Evolutionary conservation across 306 rosid species (phyloP).

Genomic region (Acacia melanoxylon): DNA sequence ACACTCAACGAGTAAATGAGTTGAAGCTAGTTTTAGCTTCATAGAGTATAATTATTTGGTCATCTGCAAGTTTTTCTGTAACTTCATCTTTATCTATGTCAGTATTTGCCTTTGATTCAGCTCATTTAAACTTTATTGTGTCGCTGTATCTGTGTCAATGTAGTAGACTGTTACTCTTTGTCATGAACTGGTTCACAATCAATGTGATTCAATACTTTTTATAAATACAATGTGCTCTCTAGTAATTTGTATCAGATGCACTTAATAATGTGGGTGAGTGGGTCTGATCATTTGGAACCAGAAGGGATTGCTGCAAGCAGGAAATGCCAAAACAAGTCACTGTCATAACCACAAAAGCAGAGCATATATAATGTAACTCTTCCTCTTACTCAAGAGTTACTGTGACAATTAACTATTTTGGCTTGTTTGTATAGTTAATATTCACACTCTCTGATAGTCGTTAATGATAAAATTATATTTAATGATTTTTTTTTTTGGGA

Average conservation of each 20-base stretch:
- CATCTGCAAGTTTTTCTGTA: not conserved
- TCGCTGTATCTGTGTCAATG: not conserved
- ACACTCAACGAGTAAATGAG: not conserved
- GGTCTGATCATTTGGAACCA: not conserved
- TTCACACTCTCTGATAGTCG: not conserved
- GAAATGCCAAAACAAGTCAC: not conserved
- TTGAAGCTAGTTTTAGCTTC: not conserved
- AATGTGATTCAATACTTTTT: not conserved
- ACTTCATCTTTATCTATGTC: not conserved
- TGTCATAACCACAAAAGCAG: not conserved
- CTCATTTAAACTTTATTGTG: not conserved
- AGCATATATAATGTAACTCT: not conserved
- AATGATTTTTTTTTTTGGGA: no score
- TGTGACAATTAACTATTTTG: not conserved
- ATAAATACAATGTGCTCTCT: not conserved
- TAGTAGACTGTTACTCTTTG: not conserved
- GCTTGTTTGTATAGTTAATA: no score
- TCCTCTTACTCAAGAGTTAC: not conserved
- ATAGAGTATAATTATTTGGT: not conserved
- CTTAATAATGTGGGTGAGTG: not conserved
- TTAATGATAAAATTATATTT: no score
- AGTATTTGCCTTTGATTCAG: not conserved
- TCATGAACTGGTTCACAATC: not conserved
- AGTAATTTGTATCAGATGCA: not conserved
- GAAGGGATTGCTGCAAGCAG: not conserved